Base-by-base conservation (phyloP, 805 yeast genomes). In the Debaryomyces prosopidis region DNA sequence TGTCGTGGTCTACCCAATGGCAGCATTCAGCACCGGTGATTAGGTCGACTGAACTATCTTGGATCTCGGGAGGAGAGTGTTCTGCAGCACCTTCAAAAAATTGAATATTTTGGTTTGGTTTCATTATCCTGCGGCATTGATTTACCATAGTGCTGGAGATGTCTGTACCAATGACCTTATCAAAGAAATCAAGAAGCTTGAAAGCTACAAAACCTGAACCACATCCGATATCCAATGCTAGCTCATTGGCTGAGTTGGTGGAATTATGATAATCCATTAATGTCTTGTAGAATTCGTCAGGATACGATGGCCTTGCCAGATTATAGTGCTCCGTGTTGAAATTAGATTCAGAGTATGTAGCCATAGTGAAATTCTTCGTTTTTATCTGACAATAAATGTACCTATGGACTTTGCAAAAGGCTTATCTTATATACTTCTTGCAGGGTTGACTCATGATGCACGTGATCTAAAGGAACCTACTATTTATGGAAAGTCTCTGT, bases 1-100 rank as follows among this genome's bases (percentile, higher is more conserved):
- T 51, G 0, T 69, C 66, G 47, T 79, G 84, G 45, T 84, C 75
- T 46, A 88, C 78, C 96, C 96, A 90, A 64, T 90, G 97, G n/a
- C 78, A 81, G 47, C 90, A 85, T 59, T 90, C 90, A 0, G 91
- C 96, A n/a, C 84, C 87, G 2, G 89, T 77, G 11, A 89, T 70
- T 54, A 89, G 48, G 58, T 86, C 95, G 6, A 82, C 78, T 0
- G 79, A 60, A 8, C 54, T 45, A 0, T 50, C 40, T 2, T 39
- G 36, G 1, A 65, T 54, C 2, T 38, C 40, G 1, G 10, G 11
- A 2, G 73, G 70, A 1, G 59, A 50, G 10, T 44, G 23, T 41
- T 67, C 73, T 2, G 61, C 71, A 1, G 62, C 47, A 0, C 64
- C 65, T 3, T 50, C 49, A 19, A 43, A 19, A 43, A 67, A 68